A percentile compares a stretch with the other conserved stretches of the same genome.
Evolutionary conservation across 129 eudicot species (phyloP).

Genomic region (Scalesia atractyloides): DNA sequence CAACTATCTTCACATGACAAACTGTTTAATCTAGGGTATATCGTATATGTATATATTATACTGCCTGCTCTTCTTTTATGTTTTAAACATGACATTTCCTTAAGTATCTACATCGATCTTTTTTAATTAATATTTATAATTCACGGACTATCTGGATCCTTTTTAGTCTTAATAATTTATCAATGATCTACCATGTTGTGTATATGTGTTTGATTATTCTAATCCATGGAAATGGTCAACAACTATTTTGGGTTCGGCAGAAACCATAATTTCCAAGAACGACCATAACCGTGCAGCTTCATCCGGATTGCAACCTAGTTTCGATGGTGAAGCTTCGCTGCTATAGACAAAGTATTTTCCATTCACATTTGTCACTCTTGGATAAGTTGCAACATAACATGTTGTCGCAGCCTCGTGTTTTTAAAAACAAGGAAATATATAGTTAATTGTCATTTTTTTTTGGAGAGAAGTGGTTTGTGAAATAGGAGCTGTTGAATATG

Average conservation of each 20-base stretch:
- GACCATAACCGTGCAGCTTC: slow-evolving; percentile 69
- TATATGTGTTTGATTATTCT: slow-evolving; percentile 14
- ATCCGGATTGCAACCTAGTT: slow-evolving; percentile 51
- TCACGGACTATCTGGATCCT: slow-evolving; percentile 16
- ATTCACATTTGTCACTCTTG: slow-evolving; percentile 41
- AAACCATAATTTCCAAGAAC: slow-evolving; percentile 58
- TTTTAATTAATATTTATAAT: slow-evolving; percentile 11
- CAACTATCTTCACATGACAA: slow-evolving; percentile 32
- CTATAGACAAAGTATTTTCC: slow-evolving; percentile 84
- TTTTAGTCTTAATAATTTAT: neutral
- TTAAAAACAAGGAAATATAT: neutral
- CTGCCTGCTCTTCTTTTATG: slow-evolving; percentile 26
- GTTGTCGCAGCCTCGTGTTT: slow-evolving; percentile 88
- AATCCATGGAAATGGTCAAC: slow-evolving; percentile 34
- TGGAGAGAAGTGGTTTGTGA: too few relatives aligned
- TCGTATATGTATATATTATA: slow-evolving; percentile 7
- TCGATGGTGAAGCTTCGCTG: slow-evolving; percentile 68
- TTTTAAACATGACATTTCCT: slow-evolving; percentile 33
- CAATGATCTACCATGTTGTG: slow-evolving; percentile 15
- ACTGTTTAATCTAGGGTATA: slow-evolving; percentile 18
- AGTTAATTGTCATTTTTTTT: too few relatives aligned
- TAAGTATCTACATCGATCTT: slow-evolving; percentile 22
- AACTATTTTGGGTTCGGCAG: slow-evolving; percentile 29
- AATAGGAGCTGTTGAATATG: too few relatives aligned
- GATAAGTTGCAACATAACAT: slow-evolving; percentile 85